Base-by-base conservation (phyloP, 2,329 filamentous ascomycete species). In the Cladosporium sp. region DNA sequence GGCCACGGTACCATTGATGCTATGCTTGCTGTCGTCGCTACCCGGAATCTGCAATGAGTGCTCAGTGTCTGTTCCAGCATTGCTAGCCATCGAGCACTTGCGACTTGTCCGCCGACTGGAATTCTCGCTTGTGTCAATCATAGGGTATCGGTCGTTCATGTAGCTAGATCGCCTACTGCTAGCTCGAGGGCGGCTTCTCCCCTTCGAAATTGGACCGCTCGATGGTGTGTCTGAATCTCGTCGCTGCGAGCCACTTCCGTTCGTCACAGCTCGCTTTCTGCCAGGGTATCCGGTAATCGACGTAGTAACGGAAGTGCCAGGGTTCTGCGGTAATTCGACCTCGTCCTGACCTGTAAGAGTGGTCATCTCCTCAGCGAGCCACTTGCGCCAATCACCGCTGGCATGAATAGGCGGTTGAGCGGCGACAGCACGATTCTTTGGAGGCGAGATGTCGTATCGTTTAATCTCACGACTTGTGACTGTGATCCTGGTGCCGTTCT, bases 61-160 rank as follows among this genome's bases (percentile, higher is more conserved):
- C 32, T 63, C 65, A 49, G 60, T 53, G 16, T 59, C 63, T 5
- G 57, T 65, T 21, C 60, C 60, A 25, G 32, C 46, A n/a, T 54
- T 56, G 26, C 60, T 56, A 14, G 60, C 34, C 28, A 53, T 53
- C 23, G 63, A 65, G 32, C 36, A 30, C 26, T 65, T 65, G 34
- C 63, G 63, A 39, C 54, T 65, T 2, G 46, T 53, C 18, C 63
- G 51, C 26, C 63, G 54, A 43, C 72, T 74, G 11, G 70, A 67
- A 18, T 69, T 66, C 13, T 76, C 74, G 21, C 73, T 73, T 2
- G 74, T 77, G 6, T 77, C 70, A n/a, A 82, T 73, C 51, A 75
- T 76, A 0, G 80, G 78, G 63, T 80, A 82, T 0, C 79, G 76
- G 18, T 81, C 80, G 43, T 82, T 81, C 79, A 82, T 82, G 36